Percentiles rank a stretch among this genome's conserved stretches.
phyloP scores from a whole-genome alignment of 1,139 yeast genomes.

The Kodamaea plutei region DNA sequence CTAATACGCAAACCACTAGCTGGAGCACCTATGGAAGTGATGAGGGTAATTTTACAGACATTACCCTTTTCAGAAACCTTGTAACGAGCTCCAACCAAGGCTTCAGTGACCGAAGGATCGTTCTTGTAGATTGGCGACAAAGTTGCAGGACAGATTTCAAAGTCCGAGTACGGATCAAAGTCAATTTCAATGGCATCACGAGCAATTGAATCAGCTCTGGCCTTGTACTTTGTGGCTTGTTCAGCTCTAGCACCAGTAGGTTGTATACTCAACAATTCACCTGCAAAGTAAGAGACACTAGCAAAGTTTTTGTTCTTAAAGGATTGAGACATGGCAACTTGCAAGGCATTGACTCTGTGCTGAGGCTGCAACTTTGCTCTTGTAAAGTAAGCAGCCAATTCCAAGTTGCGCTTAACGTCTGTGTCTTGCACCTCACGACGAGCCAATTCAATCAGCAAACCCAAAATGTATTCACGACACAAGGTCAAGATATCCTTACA shows the following conservation, averaged over 20 bases:
- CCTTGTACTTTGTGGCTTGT: slow-evolving; percentile 78
- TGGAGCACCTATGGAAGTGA: slow-evolving; percentile 86
- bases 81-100: slow-evolving; percentile 89
- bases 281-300: slow-evolving; percentile 87
- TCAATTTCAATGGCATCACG: slow-evolving; percentile 87
- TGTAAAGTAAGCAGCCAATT: slow-evolving; percentile 94
- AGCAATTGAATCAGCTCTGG: slow-evolving; percentile 73
- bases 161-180: slow-evolving; percentile 88
- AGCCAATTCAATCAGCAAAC: slow-evolving; percentile 81
- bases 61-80: slow-evolving; percentile 74
- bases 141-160: slow-evolving; percentile 84
- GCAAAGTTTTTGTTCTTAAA: slow-evolving; percentile 85
- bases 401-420: slow-evolving; percentile 81
- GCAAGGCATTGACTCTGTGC: slow-evolving; percentile 83
- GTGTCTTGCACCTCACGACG: slow-evolving; percentile 74
- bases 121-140: slow-evolving; percentile 87
- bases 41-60: slow-evolving; percentile 68
- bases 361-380: slow-evolving; percentile 75
- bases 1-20: slow-evolving; percentile 84
- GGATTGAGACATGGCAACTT: slow-evolving; percentile 92
- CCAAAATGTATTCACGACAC: slow-evolving; percentile 88
- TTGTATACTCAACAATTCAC: slow-evolving; percentile 67
- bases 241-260: slow-evolving; percentile 79
- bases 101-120: slow-evolving; percentile 64
- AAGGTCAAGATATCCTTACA: slow-evolving; percentile 68